These are phyloP conservation scores for Saccharum spontaneum DNA, from an alignment of 176 grass and related monocot genomes.

Conservation along the genomic window DNA sequence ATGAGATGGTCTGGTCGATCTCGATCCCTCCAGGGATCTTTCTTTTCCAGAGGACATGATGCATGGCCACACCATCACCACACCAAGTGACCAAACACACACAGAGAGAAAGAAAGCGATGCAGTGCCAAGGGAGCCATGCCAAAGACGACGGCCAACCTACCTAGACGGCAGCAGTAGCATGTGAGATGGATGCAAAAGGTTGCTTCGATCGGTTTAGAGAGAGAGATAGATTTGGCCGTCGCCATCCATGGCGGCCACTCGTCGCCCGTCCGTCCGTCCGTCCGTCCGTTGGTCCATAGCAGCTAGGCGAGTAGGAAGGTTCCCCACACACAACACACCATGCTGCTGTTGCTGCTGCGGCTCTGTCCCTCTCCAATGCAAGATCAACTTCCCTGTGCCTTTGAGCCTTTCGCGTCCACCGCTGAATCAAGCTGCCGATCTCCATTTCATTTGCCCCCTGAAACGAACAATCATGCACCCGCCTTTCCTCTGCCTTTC, in stretches of 20 bases:
- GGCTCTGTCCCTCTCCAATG: background rate
- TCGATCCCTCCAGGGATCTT: background rate
- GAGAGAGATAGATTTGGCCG: background rate
- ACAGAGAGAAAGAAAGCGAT: background rate
- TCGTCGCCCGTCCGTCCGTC: background rate
- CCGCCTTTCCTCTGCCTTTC: background rate
- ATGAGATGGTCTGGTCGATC: background rate
- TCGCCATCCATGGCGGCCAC: slow-evolving; percentile 19
- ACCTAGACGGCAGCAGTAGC: slow-evolving; percentile 3
- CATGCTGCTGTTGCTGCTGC: background rate
- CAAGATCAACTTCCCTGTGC: background rate
- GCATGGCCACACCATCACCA: background rate
- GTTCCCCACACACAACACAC: slow-evolving; percentile 7
- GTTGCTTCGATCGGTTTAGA: background rate
- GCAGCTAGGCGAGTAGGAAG: background rate
- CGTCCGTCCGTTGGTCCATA: background rate
- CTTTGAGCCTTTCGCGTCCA: background rate
- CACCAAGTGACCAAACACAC: too few species aligned
- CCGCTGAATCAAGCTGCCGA: slow-evolving; percentile 29
- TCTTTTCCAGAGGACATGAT: background rate
- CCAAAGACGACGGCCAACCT: background rate
- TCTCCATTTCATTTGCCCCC: background rate
- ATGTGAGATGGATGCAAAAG: slow-evolving; percentile 29
- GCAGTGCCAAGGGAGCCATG: slow-evolving; percentile 27
- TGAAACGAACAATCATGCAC: background rate